Evolutionary conservation across 2,329 filamentous ascomycete species (phyloP), one percentile per base, ranked within the genome.

Genomic region (Colletotrichum magnum): DNA sequence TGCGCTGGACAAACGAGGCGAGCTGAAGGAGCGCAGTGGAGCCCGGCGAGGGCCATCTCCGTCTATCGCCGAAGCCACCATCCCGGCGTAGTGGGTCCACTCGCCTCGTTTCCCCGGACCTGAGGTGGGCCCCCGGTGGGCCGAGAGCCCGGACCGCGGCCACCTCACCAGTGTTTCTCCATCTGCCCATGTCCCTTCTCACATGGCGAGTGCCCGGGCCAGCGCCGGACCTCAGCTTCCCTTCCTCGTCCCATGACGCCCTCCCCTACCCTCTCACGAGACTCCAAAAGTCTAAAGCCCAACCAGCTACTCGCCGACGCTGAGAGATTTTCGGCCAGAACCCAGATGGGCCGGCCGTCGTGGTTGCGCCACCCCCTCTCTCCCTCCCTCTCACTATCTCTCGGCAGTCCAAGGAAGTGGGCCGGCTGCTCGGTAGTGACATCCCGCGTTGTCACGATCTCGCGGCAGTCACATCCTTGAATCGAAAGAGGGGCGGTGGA

Each of bases 251-350:
- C 59, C 59, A 62, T 47, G 50, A 62, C 59, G 48, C 21, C 12
- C 24, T 47, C 10, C 45, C 45, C 59, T 36, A 36, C 59, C 32
- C 7, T 36, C 32, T 62, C 59, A 62, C 39, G 59, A 62, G 48
- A 62, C 58, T 24, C 59, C 59, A 62, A 62, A 62, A 62, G 59
- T 54, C 41, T 62, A 54, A 62, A 54, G 59, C 59, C 59, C 58
- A 53, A 62, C 58, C 7, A 47, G 32, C 36, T 24, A 41, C 39
- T 18, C 18, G 10, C 13, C 13, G 50, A 18, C 47, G 47, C 16
- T 43, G n/a, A 60, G 47, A 60, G 58, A 60, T 60, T 51, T 12
- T 52, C 58, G 47, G 58, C 58, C 32, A 60, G 51, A 60, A 52
- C 32, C 21, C 9, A 52, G 58, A 60, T 60, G 12, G 58, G 18